A percentile compares a stretch with the other conserved stretches of the same genome.
Conservation (phyloP, 768 basidiomycete species). For the Calvatia gigantea region DNA sequence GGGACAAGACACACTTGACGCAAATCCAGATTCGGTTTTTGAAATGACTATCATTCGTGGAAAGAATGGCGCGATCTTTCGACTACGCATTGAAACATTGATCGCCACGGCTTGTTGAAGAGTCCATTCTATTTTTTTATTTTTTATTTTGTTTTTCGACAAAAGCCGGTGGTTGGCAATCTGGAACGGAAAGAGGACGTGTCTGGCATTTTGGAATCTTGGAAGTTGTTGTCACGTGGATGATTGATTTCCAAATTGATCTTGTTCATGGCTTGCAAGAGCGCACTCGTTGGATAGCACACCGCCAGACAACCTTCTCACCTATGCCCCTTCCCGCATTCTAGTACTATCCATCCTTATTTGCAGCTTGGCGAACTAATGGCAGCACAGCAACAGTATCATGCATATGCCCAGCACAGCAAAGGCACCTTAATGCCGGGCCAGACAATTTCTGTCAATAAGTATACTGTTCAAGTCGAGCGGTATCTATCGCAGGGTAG, state of each 20-base stretch:
- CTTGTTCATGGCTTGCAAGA: constrained; percentile 12
- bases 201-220: not conserved
- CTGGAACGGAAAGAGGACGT: not conserved
- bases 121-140: no score
- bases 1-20: not conserved
- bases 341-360: constrained; percentile 14
- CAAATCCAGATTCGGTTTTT: not conserved
- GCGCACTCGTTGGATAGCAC: constrained; percentile 13
- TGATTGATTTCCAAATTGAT: constrained; percentile 10
- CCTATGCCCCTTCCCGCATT: constrained; percentile 16
- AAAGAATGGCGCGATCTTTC: not conserved
- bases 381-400: constrained; percentile 49
- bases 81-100: not conserved
- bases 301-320: constrained; percentile 12
- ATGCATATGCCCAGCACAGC: constrained; percentile 44
- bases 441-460: constrained; percentile 86
- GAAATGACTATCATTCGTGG: not conserved
- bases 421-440: constrained; percentile 77
- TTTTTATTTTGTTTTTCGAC: not conserved
- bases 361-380: constrained; percentile 26
- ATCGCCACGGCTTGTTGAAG: not conserved
- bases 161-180: not conserved
- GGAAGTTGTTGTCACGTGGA: constrained; percentile 3
- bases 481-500: constrained; percentile 93
- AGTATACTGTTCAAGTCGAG: constrained; percentile 88